Evolutionary conservation across 2,329 filamentous ascomycete genomes (phyloP), one percentile per base, ranked within the genome.

Genomic region (Calonectria pseudoreteaudii): DNA sequence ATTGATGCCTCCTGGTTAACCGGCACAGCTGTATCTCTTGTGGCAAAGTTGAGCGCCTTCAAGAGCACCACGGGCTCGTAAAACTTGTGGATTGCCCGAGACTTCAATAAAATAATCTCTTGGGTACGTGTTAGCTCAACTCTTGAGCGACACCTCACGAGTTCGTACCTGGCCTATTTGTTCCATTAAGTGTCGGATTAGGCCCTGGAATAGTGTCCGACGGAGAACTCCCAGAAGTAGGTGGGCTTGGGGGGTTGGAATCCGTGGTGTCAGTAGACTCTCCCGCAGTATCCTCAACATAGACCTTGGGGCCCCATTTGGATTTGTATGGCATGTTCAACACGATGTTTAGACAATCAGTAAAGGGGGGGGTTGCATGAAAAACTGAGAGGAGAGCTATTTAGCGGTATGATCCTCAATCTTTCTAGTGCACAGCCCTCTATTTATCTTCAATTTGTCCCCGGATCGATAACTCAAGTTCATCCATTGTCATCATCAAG

Each of bases 21-120:
- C 18, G 49, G 13, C 11, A 28, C 41, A 44, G 68, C 38, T 13
- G 28, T 62, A 3, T 72, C 53, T n/a, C 47, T 36, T 1, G 58
- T 62, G 1, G 64, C 72, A 11, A 31, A 31, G 34, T 58, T 69
- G 28, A 76, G 69, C 20, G 62, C 68, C 6, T 74, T 72, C 0
- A 76, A 30, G 11, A 76, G 66, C 2, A 75, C 71, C 3, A 70
- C 9, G 9, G 71, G 74, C 30, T 76, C 75, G 13, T 72, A 74
- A 52, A 76, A 76, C 18, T 71, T 75, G 18, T 74, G 69, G 0
- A 66, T 49, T 2, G 47, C 47, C 10, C 10, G 47, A 20, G 44
- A 56, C 20, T 18, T 50, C 38, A 75, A 36, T 0, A 66, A 53
- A 8, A 72, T 49, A 1, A 30, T 49, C 6, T 70, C 75, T 60